Percentiles rank a stretch among this genome's conserved stretches.
Evolutionary conservation across 1,139 yeast species (phyloP).

Genomic region (Diutina scorzettiae): DNA sequence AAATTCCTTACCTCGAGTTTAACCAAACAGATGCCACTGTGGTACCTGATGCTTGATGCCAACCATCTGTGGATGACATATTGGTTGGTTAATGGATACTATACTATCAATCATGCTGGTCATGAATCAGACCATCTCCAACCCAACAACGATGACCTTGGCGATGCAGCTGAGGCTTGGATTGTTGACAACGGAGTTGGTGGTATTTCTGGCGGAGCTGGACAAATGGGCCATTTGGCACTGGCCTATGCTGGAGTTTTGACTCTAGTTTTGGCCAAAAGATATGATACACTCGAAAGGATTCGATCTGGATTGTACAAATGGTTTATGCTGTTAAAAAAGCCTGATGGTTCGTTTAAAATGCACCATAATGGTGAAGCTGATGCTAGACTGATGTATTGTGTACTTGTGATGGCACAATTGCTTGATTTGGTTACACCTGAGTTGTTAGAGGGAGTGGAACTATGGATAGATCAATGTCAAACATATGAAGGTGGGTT

Average conservation of each 20-base stretch:
- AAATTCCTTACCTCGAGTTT: conserved; percentile 20
- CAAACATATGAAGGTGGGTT: conserved; percentile 96
- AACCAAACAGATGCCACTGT: conserved; percentile 32
- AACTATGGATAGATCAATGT: conserved; percentile 54
- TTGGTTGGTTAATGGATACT: conserved; percentile 59
- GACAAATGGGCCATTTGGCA: conserved; percentile 74
- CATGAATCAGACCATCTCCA: conserved; percentile 10
- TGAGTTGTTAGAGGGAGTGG: conserved; percentile 42
- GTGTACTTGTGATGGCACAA: conserved; percentile 69
- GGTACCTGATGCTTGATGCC: conserved; percentile 54
- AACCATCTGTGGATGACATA: conserved; percentile 86
- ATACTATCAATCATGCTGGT: conserved; percentile 12
- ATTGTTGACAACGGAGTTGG: conserved; percentile 19
- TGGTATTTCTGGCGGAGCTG: conserved; percentile 75
- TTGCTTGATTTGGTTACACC: conserved; percentile 52
- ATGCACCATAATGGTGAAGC: conserved; percentile 76
- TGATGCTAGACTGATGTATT: conserved; percentile 81
- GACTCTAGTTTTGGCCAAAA: conserved; percentile 45
- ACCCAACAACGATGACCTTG: conserved; percentile 10
- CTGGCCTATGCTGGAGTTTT: conserved; percentile 71
- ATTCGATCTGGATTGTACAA: conserved; percentile 29
- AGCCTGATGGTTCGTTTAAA: conserved; percentile 56
- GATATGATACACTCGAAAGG: conserved; percentile 19
- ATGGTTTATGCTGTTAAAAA: conserved; percentile 62
- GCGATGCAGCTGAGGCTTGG: not conserved